These are phyloP conservation scores for Fraxinus velutina DNA, from an alignment of 305 asterid species.

Conservation along the genomic window DNA sequence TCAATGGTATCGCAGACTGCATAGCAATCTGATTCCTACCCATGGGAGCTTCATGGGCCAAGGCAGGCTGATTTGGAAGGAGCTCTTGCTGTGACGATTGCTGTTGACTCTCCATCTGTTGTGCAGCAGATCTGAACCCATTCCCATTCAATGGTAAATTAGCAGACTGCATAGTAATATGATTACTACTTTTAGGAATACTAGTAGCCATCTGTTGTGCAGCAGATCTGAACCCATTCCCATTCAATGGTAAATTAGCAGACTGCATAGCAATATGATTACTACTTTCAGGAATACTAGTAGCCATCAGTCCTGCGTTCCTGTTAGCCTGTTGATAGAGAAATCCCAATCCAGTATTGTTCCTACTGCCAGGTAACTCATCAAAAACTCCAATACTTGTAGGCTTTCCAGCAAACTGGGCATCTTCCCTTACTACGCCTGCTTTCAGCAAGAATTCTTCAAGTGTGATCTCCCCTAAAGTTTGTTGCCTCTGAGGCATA, in stretches of 20 bases:
- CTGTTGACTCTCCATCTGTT: constrained; percentile 2
- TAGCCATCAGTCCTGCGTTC: constrained; percentile 39
- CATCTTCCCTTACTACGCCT: constrained; percentile 85
- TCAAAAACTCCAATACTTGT: constrained; percentile 35
- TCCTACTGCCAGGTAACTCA: constrained; percentile 39
- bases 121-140: constrained; percentile 41
- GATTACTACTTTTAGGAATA: constrained; percentile 37
- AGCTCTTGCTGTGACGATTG: neutral
- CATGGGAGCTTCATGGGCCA: constrained; percentile 55
- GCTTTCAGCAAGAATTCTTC: constrained; percentile 89
- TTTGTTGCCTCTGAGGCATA: constrained; percentile 62
- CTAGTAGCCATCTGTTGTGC: constrained; percentile 1
- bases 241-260: too few species aligned
- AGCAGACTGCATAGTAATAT: constrained; percentile 40
- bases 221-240: too few species aligned
- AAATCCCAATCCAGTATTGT: constrained; percentile 45
- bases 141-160: constrained; percentile 56
- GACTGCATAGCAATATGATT: too few species aligned
- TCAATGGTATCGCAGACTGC: constrained; percentile 54
- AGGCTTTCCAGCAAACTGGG: constrained; percentile 41
- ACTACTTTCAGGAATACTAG: too few species aligned
- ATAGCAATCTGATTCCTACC: constrained; percentile 31
- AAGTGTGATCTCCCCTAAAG: constrained; percentile 79
- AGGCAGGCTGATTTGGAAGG: constrained; percentile 60
- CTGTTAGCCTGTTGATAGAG: constrained; percentile 39